Evolutionary conservation across 1,284 basidiomycete species (phyloP), one percentile per base, ranked within the genome.

Genomic region (Tilletia walkeri): DNA sequence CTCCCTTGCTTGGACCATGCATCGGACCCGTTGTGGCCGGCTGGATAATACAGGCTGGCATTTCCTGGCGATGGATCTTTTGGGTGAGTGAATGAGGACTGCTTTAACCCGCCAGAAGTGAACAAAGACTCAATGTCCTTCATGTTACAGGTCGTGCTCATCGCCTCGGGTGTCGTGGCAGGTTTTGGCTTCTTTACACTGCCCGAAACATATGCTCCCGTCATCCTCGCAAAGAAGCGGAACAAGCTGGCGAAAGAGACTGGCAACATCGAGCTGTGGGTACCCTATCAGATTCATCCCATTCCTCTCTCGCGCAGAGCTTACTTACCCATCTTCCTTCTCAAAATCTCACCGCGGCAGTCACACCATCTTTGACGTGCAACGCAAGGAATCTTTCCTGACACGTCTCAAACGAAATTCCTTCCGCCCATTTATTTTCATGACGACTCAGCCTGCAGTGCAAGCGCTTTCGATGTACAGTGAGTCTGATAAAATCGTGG

Each of bases 1-100:
- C 89, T 0, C 84, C 78, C 0, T 56, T 81, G 18, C 69, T 80
- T 0, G 79, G 78, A 3, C 79, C 80, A 0, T 70, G 65, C 2
- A 39, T 77, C 1, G 79, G 79, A 2, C 79, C 79, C 1, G 90
- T 89, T 86, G 86, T 74, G 18, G 84, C 80, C 3, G 69, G 66
- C 78, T 72, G 88, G 89, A 2, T 90, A 86, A 2, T 90, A 87
- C 89, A 86, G 87, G 20, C 59, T 1, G 82, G 90, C 88, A 70
- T 71, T 36, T 70, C 68, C n/a, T 72, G 77, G 72, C 59, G 75
- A 12, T 84, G 74, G 69, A 75, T 89, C 85, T 91, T 88, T 69
- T 87, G 85, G 0, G 69, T 82, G 3, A 45, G 41, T 45, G 24
- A 30, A 30, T 1, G 24, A 30, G 80, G 90, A 10, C 87, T 89